Conservation (phyloP, 208 protist species). For the Crithidia bombi region DNA sequence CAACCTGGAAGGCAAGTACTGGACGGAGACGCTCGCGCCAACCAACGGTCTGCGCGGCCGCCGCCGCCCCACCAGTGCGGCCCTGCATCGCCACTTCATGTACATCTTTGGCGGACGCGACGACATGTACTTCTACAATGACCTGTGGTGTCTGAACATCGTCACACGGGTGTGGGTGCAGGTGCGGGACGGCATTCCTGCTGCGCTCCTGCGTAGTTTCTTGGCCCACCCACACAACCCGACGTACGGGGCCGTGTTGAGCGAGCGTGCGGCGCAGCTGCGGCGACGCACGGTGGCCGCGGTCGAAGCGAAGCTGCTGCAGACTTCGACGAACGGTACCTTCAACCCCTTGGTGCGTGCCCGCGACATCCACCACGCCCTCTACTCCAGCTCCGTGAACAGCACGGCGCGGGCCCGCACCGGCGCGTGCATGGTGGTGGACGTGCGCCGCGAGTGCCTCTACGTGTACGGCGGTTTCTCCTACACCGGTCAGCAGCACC, state of each 20-base stretch:
- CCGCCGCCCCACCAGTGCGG: conserved; percentile 50
- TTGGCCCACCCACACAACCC: conserved; percentile 43
- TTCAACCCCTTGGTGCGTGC: conserved; percentile 12
- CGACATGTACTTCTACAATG: conserved; percentile 63
- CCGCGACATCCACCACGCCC: conserved; percentile 22
- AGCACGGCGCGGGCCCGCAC: conserved; percentile 61
- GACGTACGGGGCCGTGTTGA: conserved; percentile 24
- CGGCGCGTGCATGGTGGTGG: conserved; percentile 54
- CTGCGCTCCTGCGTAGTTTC: conserved; percentile 41
- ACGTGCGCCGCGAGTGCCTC: conserved; percentile 40
- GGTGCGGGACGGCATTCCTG: conserved; percentile 53
- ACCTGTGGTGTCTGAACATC: conserved; percentile 71
- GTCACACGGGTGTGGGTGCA: conserved; percentile 63
- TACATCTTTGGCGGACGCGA: conserved; percentile 78
- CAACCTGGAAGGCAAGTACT: conserved; percentile 39
- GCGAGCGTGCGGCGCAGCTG: conserved; percentile 28
- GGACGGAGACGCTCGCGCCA: conserved; percentile 29
- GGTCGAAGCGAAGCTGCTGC: conserved; percentile 26
- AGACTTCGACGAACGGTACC: neutral
- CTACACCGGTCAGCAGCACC: conserved; percentile 33
- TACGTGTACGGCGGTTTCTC: conserved; percentile 73
- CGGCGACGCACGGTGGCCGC: conserved; percentile 17
- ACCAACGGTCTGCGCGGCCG: conserved; percentile 41
- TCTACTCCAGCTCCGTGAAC: conserved; percentile 39
- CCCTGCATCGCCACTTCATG: conserved; percentile 55